Evolutionary conservation across 306 rosid genomes (phyloP), one percentile per base, ranked within the genome.

Genomic region (Sindora glabra): DNA sequence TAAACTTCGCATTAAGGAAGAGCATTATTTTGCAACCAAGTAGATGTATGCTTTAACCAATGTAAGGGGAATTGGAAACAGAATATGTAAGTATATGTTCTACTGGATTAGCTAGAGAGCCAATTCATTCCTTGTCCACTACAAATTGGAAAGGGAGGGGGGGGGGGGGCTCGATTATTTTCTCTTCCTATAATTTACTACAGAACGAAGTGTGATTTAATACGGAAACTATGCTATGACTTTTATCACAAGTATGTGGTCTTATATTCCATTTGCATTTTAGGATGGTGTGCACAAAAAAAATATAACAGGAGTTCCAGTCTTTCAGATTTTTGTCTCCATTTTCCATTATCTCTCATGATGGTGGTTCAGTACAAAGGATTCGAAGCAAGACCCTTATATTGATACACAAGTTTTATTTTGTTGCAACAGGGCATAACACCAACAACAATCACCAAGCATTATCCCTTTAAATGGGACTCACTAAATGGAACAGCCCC

Each of bases 121-220:
- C 10, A 53, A 62, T 45, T 39, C 52, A 37, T 26, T 29, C 32
- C 70, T 64, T 63, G 22, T 18, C 29, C 65, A 47, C 16, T 41
- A 50, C 2, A 15, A 19, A 44, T 49, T 33, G 34, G 67, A 16
- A 68, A 48, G 29, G 18, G 19, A 45, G 23, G 45, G 53, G 52
- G 21, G 8, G n/a, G n/a, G n/a, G n/a, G n/a, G n/a, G n/a, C n/a
- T n/a, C n/a, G 19, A 15, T 6, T 38, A 56, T 48, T 53, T 17
- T 54, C 27, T 62, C 21, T 5, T 6, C 8, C n/a, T 18, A 22
- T 9, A 49, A 32, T 19, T 53, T 21, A 0, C 6, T 11, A 50
- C 32, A 48, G 45, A 67, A 46, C 37, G 10, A 48, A 56, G 21
- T 51, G 56, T n/a, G 25, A 9, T 44, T 25, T 16, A 16, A 18